phyloP scores from a whole-genome alignment of 2,329 filamentous ascomycete species.

The Didymellaceae sp. region DNA sequence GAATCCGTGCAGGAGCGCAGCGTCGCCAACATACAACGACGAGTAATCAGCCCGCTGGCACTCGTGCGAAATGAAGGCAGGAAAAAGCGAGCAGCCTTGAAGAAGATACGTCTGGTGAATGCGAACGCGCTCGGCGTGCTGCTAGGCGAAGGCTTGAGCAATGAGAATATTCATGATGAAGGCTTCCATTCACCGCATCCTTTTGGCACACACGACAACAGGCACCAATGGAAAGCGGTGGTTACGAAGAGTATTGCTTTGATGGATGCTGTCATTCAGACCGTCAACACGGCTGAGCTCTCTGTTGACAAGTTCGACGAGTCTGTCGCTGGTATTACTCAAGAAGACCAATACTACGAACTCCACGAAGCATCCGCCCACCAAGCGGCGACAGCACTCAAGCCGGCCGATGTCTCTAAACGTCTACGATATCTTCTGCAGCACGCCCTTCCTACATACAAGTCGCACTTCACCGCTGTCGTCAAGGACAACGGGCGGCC shows the following conservation, averaged over 20 bases:
- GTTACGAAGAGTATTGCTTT: conserved; percentile 81
- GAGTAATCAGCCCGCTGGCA: conserved; percentile 79
- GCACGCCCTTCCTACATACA: conserved; percentile 71
- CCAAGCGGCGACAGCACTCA: conserved; percentile 43
- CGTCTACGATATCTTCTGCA: conserved; percentile 74
- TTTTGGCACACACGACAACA: conserved; percentile 55
- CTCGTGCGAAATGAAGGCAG: conserved; percentile 76
- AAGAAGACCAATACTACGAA: conserved; percentile 56
- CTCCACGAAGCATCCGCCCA: conserved; percentile 48
- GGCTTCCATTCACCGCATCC: conserved; percentile 52
- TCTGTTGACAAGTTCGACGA: conserved; percentile 62
- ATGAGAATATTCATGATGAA: conserved; percentile 64
- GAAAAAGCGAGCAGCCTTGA: conserved; percentile 74
- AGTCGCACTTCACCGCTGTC: conserved; percentile 61
- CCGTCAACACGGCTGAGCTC: conserved; percentile 68
- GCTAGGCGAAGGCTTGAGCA: conserved; percentile 80
- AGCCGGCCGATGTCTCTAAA: conserved; percentile 65
- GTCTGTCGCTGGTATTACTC: conserved; percentile 62
- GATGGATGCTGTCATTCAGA: conserved; percentile 83
- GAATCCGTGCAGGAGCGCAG: conserved; percentile 77
- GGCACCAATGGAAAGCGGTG: conserved; percentile 71
- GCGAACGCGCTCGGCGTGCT: conserved; percentile 87
- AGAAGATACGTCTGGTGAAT: conserved; percentile 76
- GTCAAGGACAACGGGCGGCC: conserved; percentile 76
- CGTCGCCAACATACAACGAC: conserved; percentile 71